Base-by-base conservation (phyloP, 352 stramenopile genomes). In the Elongisporangium prolatum region DNA sequence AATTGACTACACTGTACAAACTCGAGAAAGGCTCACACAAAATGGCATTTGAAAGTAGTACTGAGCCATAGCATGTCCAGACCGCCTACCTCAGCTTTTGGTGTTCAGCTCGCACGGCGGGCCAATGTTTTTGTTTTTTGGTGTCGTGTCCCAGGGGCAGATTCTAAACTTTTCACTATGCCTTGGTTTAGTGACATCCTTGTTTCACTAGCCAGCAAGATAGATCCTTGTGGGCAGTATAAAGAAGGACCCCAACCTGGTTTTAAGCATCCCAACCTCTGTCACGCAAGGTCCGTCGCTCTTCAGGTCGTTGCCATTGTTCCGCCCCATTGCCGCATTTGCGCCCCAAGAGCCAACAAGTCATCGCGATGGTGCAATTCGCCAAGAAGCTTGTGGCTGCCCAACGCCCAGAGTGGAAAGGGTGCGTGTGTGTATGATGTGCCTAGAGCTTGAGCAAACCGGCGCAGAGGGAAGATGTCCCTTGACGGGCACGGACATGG, bases 311-410 rank as follows among this genome's bases (percentile, higher is more conserved):
- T 44, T 44, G 34, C 34, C 4, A 16, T 44, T 44, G 34, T 44
- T 44, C 34, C 34, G 34, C 34, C 34, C 34, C 34, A 44, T 44
- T 44, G 34, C 34, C 14, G 34, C 34, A 44, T 44, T 44, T 17
- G 34, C 34, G 34, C 34, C n/a, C 11, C 34, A 44, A 11, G 34
- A 8, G 5, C n/a, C n/a, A 17, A 44, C 5, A 44, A 11, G 47
- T n/a, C 16, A 7, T 37, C 50, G 38, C 22, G 18, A 92, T 92
- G 83, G 83, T 92, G 17, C 80, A 92, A 61, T 92, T 92, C 58
- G 83, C 83, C 67, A 92, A 92, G 75, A 92, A 92, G 64, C 66
- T 92, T 28, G 76, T 60, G 34, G 76, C 80, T 18, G 80, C 80
- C 44, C 76, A 92, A 67, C 77, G 80, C 0, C 82, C 77, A 2